Conservation (phyloP, 306 rosid species). For the Quercus berberidifolia region DNA sequence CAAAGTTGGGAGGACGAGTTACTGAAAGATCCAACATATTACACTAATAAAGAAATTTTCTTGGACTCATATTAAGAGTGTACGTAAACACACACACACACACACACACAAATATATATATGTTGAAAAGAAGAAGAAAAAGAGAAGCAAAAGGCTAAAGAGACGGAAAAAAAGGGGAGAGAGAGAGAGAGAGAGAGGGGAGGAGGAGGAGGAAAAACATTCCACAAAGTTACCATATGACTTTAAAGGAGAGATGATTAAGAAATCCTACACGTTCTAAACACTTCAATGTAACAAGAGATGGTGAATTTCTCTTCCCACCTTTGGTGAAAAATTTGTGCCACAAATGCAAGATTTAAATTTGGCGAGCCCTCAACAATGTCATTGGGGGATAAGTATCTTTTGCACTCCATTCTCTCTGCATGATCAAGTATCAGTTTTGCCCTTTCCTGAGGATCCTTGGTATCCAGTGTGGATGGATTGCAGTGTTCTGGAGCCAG, state of each 20-base stretch:
- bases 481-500: slow-evolving; percentile 89
- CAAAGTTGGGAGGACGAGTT: background rate
- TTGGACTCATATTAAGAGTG: background rate
- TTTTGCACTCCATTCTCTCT: slow-evolving; percentile 90
- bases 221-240: background rate
- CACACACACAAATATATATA: too few species aligned
- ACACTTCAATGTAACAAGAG: background rate
- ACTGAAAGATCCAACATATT: slow-evolving; percentile 2
- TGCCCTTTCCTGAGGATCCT: slow-evolving; percentile 67
- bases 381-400: slow-evolving; percentile 77
- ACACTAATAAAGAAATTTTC: background rate
- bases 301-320: slow-evolving; percentile 20
- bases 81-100: too few species aligned
- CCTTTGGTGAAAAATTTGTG: slow-evolving; percentile 94
- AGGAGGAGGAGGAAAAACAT: background rate
- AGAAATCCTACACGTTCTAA: background rate
- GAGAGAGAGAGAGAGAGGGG: too few species aligned
- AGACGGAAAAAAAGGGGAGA: background rate
- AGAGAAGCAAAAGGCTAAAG: background rate
- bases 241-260: background rate
- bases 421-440: slow-evolving; percentile 89
- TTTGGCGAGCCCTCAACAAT: slow-evolving; percentile 80
- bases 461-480: slow-evolving; percentile 73
- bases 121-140: background rate
- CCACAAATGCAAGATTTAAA: slow-evolving; percentile 91